phyloP scores from a whole-genome alignment of 495 filamentous ascomycete genomes.

The Penicillium herquei region DNA sequence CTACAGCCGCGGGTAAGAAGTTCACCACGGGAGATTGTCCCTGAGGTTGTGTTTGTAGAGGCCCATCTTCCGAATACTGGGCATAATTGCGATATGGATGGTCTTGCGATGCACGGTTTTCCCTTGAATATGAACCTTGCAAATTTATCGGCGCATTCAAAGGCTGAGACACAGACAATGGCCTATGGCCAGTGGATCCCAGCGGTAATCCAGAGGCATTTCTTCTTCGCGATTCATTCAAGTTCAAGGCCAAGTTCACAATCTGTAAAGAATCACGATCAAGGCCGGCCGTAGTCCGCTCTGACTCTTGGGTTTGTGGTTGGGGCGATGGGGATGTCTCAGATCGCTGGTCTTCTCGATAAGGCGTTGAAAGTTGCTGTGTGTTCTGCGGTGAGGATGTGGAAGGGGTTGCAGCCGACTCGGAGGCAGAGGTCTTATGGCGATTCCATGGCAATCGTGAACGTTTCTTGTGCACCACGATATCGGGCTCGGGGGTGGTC shows the following conservation, averaged over 20 bases:
- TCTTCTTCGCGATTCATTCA: conserved; percentile 78
- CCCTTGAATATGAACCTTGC: conserved; percentile 14
- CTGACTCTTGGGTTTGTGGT: conserved; percentile 4
- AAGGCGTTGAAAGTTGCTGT: conserved; percentile 8
- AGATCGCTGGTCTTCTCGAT: conserved; percentile 7
- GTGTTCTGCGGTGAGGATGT: conserved; percentile 8
- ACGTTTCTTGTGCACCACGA: conserved; percentile 36
- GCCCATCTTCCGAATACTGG: conserved; percentile 14
- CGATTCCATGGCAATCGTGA: conserved; percentile 40
- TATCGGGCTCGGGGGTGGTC: conserved; percentile 29
- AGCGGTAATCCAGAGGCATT: conserved; percentile 50
- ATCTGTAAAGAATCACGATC: conserved; percentile 82
- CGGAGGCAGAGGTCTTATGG: conserved; percentile 30
- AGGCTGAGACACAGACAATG: conserved; percentile 43
- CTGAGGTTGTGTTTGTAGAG: conserved; percentile 3
- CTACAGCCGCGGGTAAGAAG: conserved; percentile 31
- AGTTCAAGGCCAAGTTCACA: conserved; percentile 82
- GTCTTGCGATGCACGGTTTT: conserved; percentile 14
- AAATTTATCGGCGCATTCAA: conserved; percentile 14
- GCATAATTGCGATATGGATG: conserved; percentile 18
- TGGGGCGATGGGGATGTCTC: conserved; percentile 12
- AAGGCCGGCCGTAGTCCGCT: conserved; percentile 35
- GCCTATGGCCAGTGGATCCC: conserved; percentile 42
- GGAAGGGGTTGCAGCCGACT: conserved; percentile 8
- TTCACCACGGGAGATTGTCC: conserved; percentile 27